These are phyloP conservation scores for Clarireedia sp. DNA, from an alignment of 2,329 filamentous ascomycete genomes.

Conservation along the genomic window DNA sequence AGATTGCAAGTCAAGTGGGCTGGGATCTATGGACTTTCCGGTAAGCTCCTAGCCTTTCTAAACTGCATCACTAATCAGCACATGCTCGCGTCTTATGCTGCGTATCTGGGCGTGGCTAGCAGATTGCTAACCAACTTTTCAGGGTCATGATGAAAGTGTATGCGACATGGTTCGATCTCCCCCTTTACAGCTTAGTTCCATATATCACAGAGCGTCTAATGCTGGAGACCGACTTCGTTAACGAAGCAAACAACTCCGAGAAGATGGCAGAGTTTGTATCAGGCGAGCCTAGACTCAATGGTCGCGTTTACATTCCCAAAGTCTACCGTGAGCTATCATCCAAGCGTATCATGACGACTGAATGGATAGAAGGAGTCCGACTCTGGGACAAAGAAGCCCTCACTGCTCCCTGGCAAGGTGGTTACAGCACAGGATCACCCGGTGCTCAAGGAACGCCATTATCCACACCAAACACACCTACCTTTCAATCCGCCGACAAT, in stretches of 20 bases:
- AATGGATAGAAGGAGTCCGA: slow-evolving; percentile 94
- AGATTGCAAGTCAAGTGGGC: slow-evolving; percentile 82
- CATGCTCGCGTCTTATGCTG: too few species aligned
- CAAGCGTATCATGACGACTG: slow-evolving; percentile 79
- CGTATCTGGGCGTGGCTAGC: too few species aligned
- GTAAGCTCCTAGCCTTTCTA: slow-evolving; percentile 34
- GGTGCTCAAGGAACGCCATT: slow-evolving; percentile 65
- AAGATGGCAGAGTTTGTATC: slow-evolving; percentile 72
- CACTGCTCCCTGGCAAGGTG: slow-evolving; percentile 69
- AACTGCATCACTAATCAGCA: too few species aligned
- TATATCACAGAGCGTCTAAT: slow-evolving; percentile 88
- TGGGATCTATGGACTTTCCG: slow-evolving; percentile 98
- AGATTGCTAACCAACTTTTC: slow-evolving; percentile 6
- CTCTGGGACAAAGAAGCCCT: slow-evolving; percentile 88
- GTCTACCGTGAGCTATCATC: slow-evolving; percentile 78
- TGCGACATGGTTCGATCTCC: slow-evolving; percentile 84
- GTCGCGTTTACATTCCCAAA: slow-evolving; percentile 79
- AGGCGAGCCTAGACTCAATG: slow-evolving; percentile 65
- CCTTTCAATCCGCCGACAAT: slow-evolving; percentile 38
- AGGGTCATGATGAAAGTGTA: slow-evolving; percentile 76
- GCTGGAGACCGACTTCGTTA: slow-evolving; percentile 89
- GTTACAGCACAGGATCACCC: slow-evolving; percentile 66
- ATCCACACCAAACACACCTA: slow-evolving; percentile 18
- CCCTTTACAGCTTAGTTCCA: slow-evolving; percentile 81
- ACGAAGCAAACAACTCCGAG: slow-evolving; percentile 83